Conservation (phyloP, 163 green algal species). For the Chlamydomonas reinhardtii region DNA sequence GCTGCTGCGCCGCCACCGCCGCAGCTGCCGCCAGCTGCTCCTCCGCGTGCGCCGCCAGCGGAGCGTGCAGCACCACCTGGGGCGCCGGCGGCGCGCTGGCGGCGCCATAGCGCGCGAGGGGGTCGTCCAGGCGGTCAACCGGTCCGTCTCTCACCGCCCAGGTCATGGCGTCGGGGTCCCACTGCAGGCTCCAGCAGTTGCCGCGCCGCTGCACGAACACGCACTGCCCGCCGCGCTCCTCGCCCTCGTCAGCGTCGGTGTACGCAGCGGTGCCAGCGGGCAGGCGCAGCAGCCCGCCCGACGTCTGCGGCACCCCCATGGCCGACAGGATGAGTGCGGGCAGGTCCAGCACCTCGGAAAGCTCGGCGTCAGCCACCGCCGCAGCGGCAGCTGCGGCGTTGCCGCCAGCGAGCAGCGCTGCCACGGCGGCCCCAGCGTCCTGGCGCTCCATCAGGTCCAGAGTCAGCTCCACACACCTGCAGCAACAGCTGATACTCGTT, state of each 20-base stretch:
- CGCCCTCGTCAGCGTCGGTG: background rate
- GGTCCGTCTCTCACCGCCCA: slow-evolving; percentile 1
- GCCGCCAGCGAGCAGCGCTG: background rate
- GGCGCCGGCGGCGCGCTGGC: background rate
- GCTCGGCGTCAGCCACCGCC: background rate
- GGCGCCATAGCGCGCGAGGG: background rate
- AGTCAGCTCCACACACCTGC: slow-evolving; percentile 35
- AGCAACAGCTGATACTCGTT: too few relatives aligned
- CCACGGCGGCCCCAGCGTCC: background rate
- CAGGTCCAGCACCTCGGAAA: background rate
- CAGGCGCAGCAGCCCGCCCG: background rate
- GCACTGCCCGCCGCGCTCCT: background rate
- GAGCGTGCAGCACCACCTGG: background rate
- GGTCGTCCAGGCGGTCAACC: background rate
- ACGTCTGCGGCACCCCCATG: slow-evolving; percentile 1
- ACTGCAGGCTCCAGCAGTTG: slow-evolving; percentile 8
- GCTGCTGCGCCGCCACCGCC: background rate
- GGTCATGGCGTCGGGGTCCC: background rate
- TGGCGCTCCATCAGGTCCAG: slow-evolving; percentile 19
- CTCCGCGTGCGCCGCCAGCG: slow-evolving; percentile 2
- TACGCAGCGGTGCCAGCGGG: too few relatives aligned
- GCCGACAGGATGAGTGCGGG: slow-evolving; percentile 15
- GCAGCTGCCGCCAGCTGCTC: slow-evolving; percentile 5
- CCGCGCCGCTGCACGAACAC: slow-evolving; percentile 9
- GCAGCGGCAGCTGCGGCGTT: background rate